These are phyloP conservation scores for Beauveria brongniartii DNA, from an alignment of 2,329 filamentous ascomycete genomes.

Conservation along the genomic window DNA sequence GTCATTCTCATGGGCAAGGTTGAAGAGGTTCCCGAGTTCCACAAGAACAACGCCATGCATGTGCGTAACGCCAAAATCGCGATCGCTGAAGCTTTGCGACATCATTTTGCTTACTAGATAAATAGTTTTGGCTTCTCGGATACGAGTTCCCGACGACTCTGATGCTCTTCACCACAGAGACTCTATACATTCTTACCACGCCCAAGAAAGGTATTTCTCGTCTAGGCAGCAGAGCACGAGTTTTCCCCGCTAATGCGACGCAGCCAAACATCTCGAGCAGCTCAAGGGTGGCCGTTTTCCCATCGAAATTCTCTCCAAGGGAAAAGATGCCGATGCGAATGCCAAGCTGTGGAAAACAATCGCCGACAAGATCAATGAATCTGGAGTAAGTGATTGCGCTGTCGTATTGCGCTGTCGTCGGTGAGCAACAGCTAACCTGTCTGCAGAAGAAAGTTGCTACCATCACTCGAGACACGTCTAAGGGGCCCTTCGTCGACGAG, in stretches of 20 bases:
- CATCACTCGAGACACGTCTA: slow-evolving; percentile 73
- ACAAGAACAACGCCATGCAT: slow-evolving; percentile 95
- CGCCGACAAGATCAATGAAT: slow-evolving; percentile 74
- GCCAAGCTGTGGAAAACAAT: slow-evolving; percentile 83
- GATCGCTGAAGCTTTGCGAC: neutral
- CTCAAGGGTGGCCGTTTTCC: slow-evolving; percentile 88
- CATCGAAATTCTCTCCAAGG: slow-evolving; percentile 82
- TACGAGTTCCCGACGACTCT: slow-evolving; percentile 98
- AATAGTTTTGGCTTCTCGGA: slow-evolving; percentile 91
- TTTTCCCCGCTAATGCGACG: slow-evolving; percentile 23
- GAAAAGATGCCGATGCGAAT: slow-evolving; percentile 87
- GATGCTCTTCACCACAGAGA: slow-evolving; percentile 83
- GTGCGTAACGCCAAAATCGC: slow-evolving; percentile 5
- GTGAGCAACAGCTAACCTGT: slow-evolving; percentile 11
- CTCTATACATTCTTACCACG: slow-evolving; percentile 87
- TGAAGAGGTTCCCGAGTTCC: slow-evolving; percentile 75
- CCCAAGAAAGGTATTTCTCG: slow-evolving; percentile 75
- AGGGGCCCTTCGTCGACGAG: slow-evolving; percentile 87
- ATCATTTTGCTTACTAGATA: neutral
- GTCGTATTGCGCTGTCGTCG: slow-evolving; percentile 8
- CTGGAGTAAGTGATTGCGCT: slow-evolving; percentile 58
- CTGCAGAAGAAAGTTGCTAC: slow-evolving; percentile 79
- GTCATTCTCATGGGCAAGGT: slow-evolving; percentile 92
- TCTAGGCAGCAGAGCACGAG: neutral
- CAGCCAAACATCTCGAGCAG: slow-evolving; percentile 86